Evolutionary conservation across 768 basidiomycete species (phyloP).

Genomic region (Xerocomellus chrysenteron): DNA sequence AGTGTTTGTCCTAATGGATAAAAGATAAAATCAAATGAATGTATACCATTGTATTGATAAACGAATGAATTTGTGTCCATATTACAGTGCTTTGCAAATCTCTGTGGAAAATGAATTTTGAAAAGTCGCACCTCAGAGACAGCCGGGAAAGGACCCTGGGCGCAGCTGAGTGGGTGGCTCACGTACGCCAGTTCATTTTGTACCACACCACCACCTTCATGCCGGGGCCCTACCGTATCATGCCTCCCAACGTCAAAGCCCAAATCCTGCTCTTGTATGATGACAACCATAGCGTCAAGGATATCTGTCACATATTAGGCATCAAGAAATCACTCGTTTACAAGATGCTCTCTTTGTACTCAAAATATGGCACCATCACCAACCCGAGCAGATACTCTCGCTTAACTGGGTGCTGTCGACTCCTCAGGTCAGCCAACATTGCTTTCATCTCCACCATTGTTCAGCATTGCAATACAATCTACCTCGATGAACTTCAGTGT

Average conservation of each 20-base stretch:
- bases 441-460: not conserved
- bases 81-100: no score
- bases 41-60: no score
- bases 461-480: not conserved
- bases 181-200: no score
- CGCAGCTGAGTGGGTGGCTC: no score
- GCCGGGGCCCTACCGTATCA: no score
- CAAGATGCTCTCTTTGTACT: not conserved
- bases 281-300: not conserved
- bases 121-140: no score
- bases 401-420: not conserved
- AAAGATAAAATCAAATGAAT: no score
- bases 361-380: not conserved
- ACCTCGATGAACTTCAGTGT: slow-evolving; percentile 7
- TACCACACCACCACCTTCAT: no score
- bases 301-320: not conserved
- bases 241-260: not conserved
- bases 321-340: slow-evolving; percentile 2
- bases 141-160: no score
- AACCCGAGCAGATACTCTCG: not conserved
- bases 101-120: no score
- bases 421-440: not conserved
- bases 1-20: no score
- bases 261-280: not conserved
- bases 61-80: no score